Evolutionary conservation across 2,329 filamentous ascomycete species (phyloP).

Genomic region (Ophiostoma populinum): DNA sequence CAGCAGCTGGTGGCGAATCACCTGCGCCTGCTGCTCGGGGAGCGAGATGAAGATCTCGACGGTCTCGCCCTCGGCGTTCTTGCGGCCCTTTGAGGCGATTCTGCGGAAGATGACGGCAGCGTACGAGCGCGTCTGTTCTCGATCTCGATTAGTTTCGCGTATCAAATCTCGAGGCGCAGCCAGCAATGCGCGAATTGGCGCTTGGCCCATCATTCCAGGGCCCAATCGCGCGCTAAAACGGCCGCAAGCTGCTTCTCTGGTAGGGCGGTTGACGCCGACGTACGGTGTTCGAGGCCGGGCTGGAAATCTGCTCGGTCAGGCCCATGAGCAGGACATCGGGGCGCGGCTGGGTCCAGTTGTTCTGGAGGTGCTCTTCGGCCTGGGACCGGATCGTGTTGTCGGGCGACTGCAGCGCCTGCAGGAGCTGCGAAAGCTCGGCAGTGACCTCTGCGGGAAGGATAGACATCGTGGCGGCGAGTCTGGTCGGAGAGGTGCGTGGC

Average conservation of each 20-base stretch:
- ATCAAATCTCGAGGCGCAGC: neutral
- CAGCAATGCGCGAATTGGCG: too few relatives aligned
- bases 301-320: conserved; percentile 77
- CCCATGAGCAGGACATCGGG: conserved; percentile 89
- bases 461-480: conserved; percentile 45
- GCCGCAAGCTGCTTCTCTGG: too few relatives aligned
- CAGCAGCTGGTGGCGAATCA: conserved; percentile 71
- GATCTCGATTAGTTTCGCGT: too few relatives aligned
- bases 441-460: conserved; percentile 72
- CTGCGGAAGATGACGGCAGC: conserved; percentile 86
- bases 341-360: conserved; percentile 67
- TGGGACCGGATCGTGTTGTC: conserved; percentile 75
- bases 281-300: conserved; percentile 57
- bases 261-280: too few relatives aligned
- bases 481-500: conserved; percentile 7
- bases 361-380: conserved; percentile 80
- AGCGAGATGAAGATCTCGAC: conserved; percentile 78
- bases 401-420: conserved; percentile 73
- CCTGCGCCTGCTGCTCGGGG: conserved; percentile 51
- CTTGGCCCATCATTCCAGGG: too few relatives aligned
- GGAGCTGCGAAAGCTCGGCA: conserved; percentile 66
- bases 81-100: conserved; percentile 77
- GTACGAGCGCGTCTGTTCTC: conserved; percentile 69
- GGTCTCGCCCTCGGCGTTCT: conserved; percentile 51
- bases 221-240: too few relatives aligned